Base-by-base conservation (phyloP, 73 alveolate genomes). In the Paramecium biaurelia region DNA sequence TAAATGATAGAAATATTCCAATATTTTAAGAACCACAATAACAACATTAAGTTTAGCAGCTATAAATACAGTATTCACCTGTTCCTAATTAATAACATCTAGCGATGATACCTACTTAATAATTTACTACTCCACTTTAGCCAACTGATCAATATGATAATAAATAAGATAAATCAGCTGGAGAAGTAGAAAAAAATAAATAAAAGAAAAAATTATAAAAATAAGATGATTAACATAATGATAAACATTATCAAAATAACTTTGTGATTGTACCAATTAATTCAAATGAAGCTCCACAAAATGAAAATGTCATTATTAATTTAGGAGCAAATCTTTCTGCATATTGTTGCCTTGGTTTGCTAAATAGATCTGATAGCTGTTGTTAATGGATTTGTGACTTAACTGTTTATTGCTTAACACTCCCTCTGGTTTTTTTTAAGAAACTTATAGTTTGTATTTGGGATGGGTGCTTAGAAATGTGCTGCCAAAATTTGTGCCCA, bases 341-440 rank as follows among this genome's bases (percentile, higher is more conserved):
- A 1, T 47, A 30, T 45, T 79, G 90, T 26, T 79, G 90, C 15
- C 28, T 79, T 9, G 90, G 90, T 9, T 4, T 79, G 18, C 28
- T 79, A 9, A 43, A 41, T 43, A 12, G 45, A 79, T 38, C 32
- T 79, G 90, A 79, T 47, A 43, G 23, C 32, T 79, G 90, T 23
- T 79, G 90, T 43, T 14, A 79, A 14, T 79, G 90, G 90, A 42
- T 79, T 2, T 79, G 90, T 43, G 90, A 79, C 43, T 41, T 21
- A 43, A 10, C 47, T 9, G 42, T 79, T 8, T 79, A 20, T 24
- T 42, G 34, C 4, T 21, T 79, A 8, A 79, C 76, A 2, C 20
- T 32, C 21, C 90, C 90, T 15, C 4, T 37, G 2, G 11, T n/a
- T n/a, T 5, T 74, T 12, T 2, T 74, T 35, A 37, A 34, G 8